Evolutionary conservation across 495 filamentous ascomycete species (phyloP), one percentile per base, ranked within the genome.

Genomic region (Echria macrotheca): DNA sequence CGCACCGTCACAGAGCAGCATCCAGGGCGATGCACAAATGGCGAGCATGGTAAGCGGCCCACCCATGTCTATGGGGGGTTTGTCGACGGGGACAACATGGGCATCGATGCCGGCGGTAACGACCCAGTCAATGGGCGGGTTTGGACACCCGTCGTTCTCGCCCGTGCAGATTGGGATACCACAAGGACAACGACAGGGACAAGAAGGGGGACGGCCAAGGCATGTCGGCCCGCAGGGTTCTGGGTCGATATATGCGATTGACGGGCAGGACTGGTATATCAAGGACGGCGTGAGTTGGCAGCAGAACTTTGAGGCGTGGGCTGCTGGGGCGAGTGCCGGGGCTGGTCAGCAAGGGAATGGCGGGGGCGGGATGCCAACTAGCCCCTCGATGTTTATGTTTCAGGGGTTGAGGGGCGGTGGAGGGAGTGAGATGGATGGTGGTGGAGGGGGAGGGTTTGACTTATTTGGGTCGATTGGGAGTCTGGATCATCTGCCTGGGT

Each of bases 251-350:
- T 71, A 68, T 45, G 65, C 64, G 10, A 65, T 73, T 33, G 72
- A 75, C 44, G 70, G 72, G 10, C 69, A 73, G 51, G 71, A 74
- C 18, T 75, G 72, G 72, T 75, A 72, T 50, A 55, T 75, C 4
- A 75, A 72, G 38, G 72, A 75, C 31, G 66, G 70, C 18, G 72
- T 72, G 4, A 70, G 62, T 35, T 75, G 72, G 72, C 71, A 74
- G 26, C 65, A 71, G n/a, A 58, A 68, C 12, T 75, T 75, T 43
- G 62, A 70, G 37, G 52, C 65, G 3, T 75, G 72, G 72, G 50
- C 1, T 36, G 37, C 14, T 29, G 33, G 18, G 12, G 17, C 44
- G 66, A 44, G 29, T 29, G 43, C 15, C 10, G 14, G 10, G 11
- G 12, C 23, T 2, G 39, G 42, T 1, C 33, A 33, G 4, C 21